Base-by-base conservation (phyloP, 768 basidiomycete genomes). In the Coprinellus aureogranulatus region DNA sequence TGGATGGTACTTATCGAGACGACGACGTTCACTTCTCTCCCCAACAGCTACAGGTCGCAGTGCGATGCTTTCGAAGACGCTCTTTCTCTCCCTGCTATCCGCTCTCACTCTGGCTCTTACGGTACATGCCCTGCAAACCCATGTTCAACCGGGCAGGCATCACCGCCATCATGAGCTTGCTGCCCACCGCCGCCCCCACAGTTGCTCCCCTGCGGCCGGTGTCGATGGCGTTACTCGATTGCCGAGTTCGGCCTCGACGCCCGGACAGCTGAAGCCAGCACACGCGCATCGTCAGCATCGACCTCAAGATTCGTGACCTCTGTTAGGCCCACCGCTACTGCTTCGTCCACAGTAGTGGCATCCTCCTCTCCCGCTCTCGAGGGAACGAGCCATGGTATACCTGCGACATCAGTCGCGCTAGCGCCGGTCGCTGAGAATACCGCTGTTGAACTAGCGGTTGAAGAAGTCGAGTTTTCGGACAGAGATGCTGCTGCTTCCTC, bases 71-170 rank as follows among this genome's bases (percentile, higher is more conserved):
- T 28, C 50, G 28, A 57, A n/a, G 26, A 57, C 50, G 56, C 49
- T 51, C 37, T 22, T 26, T 28, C 48, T 34, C 26, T 52, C 56
- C 10, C 52, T 57, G 23, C 49, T 57, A 12, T 57, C 30, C 28
- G 20, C 52, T 27, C 16, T 57, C 22, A 57, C 49, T 41, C 56
- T 57, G 26, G 56, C 56, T n/a, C 37, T 57, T 48, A 49, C 49
- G 5, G 39, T 47, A 18, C 20, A 44, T 49, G 56, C 56, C 41
- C 50, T 27, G 26, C 50, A 51, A 28, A 41, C 8, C 27, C 48
- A 52, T 45, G 14, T 57, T 10, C 56, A 51, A 10, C 49, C 41
- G n/a, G 30, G 22, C 31, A 37, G n/a, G 25, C 25, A 57, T 16
- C 31, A 44, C 12, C 39, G 42, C 39, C 53, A 54, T 45, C 39